Base-by-base conservation (phyloP, 1,284 basidiomycete genomes). In the Cryptococcus wingfieldii region DNA sequence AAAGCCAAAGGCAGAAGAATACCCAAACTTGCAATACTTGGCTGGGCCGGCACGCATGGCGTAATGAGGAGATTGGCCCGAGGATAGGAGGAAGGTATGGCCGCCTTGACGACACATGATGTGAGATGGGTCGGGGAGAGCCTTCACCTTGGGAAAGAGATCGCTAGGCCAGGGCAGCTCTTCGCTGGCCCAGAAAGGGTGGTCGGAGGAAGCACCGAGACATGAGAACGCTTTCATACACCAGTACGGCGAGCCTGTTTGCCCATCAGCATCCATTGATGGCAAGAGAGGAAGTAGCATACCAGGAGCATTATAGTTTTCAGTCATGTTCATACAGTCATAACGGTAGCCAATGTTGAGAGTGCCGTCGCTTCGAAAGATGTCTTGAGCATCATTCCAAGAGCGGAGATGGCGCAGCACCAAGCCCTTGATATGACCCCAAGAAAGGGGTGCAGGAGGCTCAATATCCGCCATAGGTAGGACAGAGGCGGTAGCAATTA, bases 301-400 rank as follows among this genome's bases (percentile, higher is more conserved):
- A 51, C 86, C 86, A 1, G 86, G 85, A 0, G 86, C 87, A 69
- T 88, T 88, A 77, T 89, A 88, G 75, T 86, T 88, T 70, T 88
- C 76, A 14, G 84, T 86, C 79, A 88, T 83, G 68, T 85, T 86
- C 72, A 83, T 83, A 66, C 88, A 88, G 23, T 86, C 86, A 67
- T 87, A 88, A 54, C 79, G 77, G 68, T 81, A 90, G 2, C 87
- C 87, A 63, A 90, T 85, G 7, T 85, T 88, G 50, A 89, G 77
- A 1, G 85, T 87, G 6, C 86, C 85, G 64, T 86, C 84, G 16
- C 82, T 72, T 61, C 82, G 74, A 70, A 75, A 74, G 55, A 78
- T 73, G 56, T 75, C 31, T 81, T 61, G 79, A 53, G 86, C 84
- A 39, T 79, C 80, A 1, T 81, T 77, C 86, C 86, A 88, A 63